These are phyloP conservation scores for Wallacemonas sp. DNA, from an alignment of 208 protist species.

Conservation along the genomic window DNA sequence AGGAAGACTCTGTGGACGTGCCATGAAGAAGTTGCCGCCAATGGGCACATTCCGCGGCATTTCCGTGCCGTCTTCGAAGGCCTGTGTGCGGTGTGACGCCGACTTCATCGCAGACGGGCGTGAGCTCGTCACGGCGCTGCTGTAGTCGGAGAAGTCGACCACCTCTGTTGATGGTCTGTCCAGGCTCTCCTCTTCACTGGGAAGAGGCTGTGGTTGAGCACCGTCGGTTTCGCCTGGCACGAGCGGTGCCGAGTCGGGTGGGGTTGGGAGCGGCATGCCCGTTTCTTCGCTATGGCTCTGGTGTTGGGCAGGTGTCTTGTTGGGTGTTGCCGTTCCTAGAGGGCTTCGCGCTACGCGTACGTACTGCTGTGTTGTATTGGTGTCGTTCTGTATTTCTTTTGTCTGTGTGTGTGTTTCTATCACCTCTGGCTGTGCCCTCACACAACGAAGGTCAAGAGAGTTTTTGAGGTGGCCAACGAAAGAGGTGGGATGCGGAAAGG, in stretches of 20 bases:
- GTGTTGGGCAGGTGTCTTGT: too few species aligned
- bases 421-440: too few species aligned
- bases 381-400: too few species aligned
- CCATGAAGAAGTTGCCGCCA: constrained; percentile 14
- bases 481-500: too few species aligned
- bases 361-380: too few species aligned
- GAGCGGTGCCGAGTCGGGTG: not conserved
- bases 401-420: too few species aligned
- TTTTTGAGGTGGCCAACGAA: too few species aligned
- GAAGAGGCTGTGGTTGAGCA: not conserved
- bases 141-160: constrained; percentile 9
- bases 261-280: not conserved
- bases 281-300: too few species aligned
- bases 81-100: constrained; percentile 9
- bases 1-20: not conserved
- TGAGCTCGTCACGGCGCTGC: constrained; percentile 10
- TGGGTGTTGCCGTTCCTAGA: too few species aligned
- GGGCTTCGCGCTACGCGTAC: too few species aligned
- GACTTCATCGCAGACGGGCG: constrained; percentile 5
- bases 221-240: constrained; percentile 2
- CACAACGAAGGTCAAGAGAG: too few species aligned
- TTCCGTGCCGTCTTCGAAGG: not conserved
- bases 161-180: not conserved
- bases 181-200: not conserved
- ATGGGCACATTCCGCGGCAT: not conserved